Evolutionary conservation across 202 grass and related monocot genomes (phyloP), one percentile per base, ranked within the genome.

Genomic region (Saccharum hybrid): DNA sequence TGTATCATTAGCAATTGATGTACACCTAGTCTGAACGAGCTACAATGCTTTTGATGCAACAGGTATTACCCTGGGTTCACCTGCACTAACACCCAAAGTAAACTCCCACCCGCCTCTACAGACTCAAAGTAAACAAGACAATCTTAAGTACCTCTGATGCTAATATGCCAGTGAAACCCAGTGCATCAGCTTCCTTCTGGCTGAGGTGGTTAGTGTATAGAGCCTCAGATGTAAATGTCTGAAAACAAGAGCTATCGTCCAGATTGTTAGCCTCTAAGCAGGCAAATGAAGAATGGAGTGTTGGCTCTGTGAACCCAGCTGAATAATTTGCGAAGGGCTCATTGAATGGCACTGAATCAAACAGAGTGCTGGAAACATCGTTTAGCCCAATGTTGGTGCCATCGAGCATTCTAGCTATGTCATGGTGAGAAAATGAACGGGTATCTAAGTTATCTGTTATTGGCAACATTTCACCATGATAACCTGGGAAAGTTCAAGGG

Each of bases 291-390:
- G 91, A 81, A 68, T 90, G 68, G 72, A 93, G 65, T 18, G 73
- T 63, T 83, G 84, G 87, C 15, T 84, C 67, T 54, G 60, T 79
- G 66, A 85, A 85, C 65, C 78, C 69, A 72, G 59, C 79, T 75
- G 88, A 46, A 72, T 68, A 76, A 52, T 83, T 54, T 60, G 42
- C 67, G 8, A 82, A 81, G 69, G 86, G 6, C 75, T 90, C 87
- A 15, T 91, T 87, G 82, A 81, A 93, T 71, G 86, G 73, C 60
- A 86, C 40, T 71, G 88, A 84, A 67, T 93, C 94, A 93, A 87
- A 81, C 34, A 82, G 68, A 51, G 85, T 90, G 83, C 66, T 93
- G 41, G 88, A 88, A 80, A 48, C 63, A 6, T 54, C 80, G 75
- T 75, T 82, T 76, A 89, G 86, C 65, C 76, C 90, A 89, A 77